Conservation (phyloP, 768 basidiomycete genomes). For the Vararia minispora region DNA sequence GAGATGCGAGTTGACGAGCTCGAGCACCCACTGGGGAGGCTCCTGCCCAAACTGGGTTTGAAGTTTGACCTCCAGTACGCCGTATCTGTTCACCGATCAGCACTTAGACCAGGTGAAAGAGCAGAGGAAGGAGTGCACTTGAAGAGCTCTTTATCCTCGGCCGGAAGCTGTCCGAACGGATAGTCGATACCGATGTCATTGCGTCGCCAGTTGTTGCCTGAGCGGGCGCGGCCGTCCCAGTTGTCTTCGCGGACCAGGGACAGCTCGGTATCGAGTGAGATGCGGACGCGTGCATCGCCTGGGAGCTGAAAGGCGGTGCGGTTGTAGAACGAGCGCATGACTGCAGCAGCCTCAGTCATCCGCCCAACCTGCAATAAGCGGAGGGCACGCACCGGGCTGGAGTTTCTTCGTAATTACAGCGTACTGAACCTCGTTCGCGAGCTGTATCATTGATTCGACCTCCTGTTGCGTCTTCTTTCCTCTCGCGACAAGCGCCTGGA, state of each 20-base stretch:
- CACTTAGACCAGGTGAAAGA: neutral
- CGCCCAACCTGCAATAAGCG: neutral
- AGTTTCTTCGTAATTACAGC: constrained; percentile 73
- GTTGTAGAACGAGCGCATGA: constrained; percentile 96
- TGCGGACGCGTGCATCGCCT: constrained; percentile 96
- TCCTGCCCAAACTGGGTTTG: constrained; percentile 95
- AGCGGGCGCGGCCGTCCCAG: constrained; percentile 76
- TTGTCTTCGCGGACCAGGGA: constrained; percentile 93
- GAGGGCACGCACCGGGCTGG: constrained; percentile 52
- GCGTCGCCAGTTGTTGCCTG: constrained; percentile 87
- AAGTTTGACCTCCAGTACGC: constrained; percentile 93
- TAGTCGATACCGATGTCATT: constrained; percentile 88
- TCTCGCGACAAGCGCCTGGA: constrained; percentile 73
- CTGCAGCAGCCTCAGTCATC: constrained; percentile 26
- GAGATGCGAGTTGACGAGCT: constrained; percentile 89
- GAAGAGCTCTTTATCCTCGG: constrained; percentile 86
- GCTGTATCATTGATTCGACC: constrained; percentile 87
- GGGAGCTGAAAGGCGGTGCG: constrained; percentile 98
- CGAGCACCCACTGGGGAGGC: constrained; percentile 92
- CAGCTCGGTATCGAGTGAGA: constrained; percentile 95
- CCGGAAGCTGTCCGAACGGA: constrained; percentile 68
- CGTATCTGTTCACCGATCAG: constrained; percentile 41
- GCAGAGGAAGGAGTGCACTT: constrained; percentile 46
- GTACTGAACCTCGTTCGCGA: constrained; percentile 97
- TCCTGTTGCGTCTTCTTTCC: constrained; percentile 92